A percentile compares a stretch with the other conserved stretches of the same genome.
These are phyloP conservation scores for Zhuliangozyma blackwelliae DNA, from an alignment of 1,139 yeast genomes.

Conservation along the genomic window DNA sequence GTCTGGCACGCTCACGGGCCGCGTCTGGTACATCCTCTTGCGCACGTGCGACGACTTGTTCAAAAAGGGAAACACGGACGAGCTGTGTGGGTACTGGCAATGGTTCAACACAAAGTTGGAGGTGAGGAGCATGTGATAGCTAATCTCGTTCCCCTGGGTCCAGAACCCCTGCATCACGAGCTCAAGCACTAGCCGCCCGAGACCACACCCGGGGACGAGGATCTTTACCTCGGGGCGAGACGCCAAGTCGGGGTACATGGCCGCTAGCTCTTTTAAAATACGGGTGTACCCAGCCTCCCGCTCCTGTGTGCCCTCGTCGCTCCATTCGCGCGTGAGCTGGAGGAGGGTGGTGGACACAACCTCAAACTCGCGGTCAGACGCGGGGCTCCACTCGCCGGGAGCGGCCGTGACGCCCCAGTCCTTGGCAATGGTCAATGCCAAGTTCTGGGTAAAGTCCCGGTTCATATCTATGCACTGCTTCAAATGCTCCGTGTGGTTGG, in stretches of 20 bases:
- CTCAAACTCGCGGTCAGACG: constrained; percentile 47
- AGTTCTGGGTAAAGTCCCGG: constrained; percentile 39
- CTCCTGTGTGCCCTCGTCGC: constrained; percentile 55
- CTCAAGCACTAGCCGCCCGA: constrained; percentile 76
- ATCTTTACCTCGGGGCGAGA: constrained; percentile 41
- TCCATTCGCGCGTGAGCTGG: constrained; percentile 77
- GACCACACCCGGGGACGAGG: constrained; percentile 80
- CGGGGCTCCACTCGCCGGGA: constrained; percentile 43
- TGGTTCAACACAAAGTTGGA: constrained; percentile 64
- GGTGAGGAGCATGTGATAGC: constrained; percentile 73
- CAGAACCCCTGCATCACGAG: constrained; percentile 62
- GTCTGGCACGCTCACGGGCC: constrained; percentile 55
- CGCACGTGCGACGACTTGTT: constrained; percentile 48
- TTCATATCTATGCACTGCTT: constrained; percentile 47
- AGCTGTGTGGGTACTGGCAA: constrained; percentile 33
- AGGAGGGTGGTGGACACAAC: constrained; percentile 59
- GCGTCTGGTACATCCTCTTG: constrained; percentile 40
- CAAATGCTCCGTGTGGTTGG: constrained; percentile 39
- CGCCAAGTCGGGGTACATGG: constrained; percentile 36
- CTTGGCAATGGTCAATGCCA: constrained; percentile 45
- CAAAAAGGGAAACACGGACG: constrained; percentile 50
- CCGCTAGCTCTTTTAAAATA: constrained; percentile 43
- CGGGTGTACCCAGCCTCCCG: constrained; percentile 43
- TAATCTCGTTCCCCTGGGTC: constrained; percentile 83
- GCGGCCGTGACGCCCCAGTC: constrained; percentile 51